Base-by-base conservation (phyloP, 805 yeast genomes). In the Kregervanrija delftensis region DNA sequence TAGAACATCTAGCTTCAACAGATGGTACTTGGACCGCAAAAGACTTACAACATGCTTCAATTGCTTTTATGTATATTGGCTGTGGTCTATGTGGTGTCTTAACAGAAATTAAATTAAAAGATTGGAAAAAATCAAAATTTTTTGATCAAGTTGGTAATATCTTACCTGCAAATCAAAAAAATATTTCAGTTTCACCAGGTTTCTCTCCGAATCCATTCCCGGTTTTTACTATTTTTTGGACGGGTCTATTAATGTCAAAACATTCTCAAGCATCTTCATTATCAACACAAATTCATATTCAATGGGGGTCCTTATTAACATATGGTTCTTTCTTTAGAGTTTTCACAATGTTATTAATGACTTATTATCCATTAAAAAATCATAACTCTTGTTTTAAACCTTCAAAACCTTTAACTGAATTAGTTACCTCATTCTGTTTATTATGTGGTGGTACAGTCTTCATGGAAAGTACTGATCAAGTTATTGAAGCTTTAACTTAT, bases 141-240 rank as follows among this genome's bases (percentile, higher is more conserved):
- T 45, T 47, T 34, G 45, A 52, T 30, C 50, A 50, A n/a, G 43
- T 54, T 14, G 54, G 55, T 30, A 41, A 49, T 32, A 43, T 46
- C n/a, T 35, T 56, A 33, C 14, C 39, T 33, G 15, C 17, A 36
- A 40, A 15, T 14, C 37, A 38, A 35, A 42, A 48, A 16, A 15
- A 36, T 15, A 41, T 43, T 11, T 10, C 46, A 17, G 74, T 56
- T 11, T 64, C 83, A 1, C 90, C 90, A 2, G 95, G 95, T 0
- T 86, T 70, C 62, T 83, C 95, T 1, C 90, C 95, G 51, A 93
- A 93, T 61, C 97, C 97, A 32, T 88, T 93, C 76, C 97, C 98
- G 3, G 81, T 86, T 1, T 77, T 93, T 52, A 88, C 95, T 2
- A 86, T 93, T 32, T 93, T 86, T 67, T 93, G 96, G 96, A 93